phyloP scores from a whole-genome alignment of 768 basidiomycete species.

The Boletellus sp. region DNA sequence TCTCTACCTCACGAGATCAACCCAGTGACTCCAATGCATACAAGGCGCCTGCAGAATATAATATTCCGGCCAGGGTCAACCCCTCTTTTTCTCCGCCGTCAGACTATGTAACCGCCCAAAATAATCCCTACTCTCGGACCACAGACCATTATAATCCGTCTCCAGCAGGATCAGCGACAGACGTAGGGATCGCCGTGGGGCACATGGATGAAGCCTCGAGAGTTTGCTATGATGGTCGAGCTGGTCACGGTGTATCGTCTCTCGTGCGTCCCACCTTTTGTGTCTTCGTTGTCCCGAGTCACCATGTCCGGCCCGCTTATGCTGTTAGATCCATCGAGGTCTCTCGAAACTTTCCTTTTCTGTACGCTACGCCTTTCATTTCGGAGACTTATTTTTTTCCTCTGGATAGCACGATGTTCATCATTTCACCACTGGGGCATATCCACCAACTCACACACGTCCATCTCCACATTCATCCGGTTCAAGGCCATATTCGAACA shows the following conservation, averaged over 20 bases:
- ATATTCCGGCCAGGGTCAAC: not conserved
- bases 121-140: slow-evolving; percentile 1
- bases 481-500: slow-evolving; percentile 22
- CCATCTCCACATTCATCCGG: slow-evolving; percentile 21
- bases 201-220: slow-evolving; percentile 8
- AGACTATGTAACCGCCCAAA: not conserved
- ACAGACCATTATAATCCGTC: slow-evolving; percentile 5
- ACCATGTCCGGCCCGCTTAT: too few relatives aligned
- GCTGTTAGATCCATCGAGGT: too few relatives aligned
- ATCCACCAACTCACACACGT: slow-evolving; percentile 8
- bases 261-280: slow-evolving; percentile 18
- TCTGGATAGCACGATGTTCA: slow-evolving; percentile 16
- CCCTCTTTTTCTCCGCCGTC: slow-evolving; percentile 7
- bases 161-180: not conserved
- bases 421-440: not conserved
- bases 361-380: not conserved
- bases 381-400: not conserved
- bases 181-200: slow-evolving; percentile 18
- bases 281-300: not conserved
- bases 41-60: not conserved
- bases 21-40: not conserved
- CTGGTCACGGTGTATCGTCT: slow-evolving; percentile 19
- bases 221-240: slow-evolving; percentile 14
- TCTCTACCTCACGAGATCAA: not conserved
- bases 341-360: not conserved